Evolutionary conservation across 2,329 filamentous ascomycete species (phyloP).

Genomic region (Sclerotinia nivalis): DNA sequence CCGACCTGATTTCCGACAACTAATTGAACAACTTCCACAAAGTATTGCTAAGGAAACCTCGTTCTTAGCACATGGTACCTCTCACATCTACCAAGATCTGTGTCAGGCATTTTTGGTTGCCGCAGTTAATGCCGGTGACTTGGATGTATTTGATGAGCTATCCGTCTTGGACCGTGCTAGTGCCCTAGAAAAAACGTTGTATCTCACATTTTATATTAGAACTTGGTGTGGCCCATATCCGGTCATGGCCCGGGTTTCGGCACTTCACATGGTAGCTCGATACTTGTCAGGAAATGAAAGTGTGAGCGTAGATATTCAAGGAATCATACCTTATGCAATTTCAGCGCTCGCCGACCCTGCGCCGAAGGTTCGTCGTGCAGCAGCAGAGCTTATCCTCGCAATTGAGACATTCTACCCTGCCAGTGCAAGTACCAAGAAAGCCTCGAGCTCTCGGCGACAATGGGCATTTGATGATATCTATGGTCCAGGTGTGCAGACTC

Average conservation of each 20-base stretch:
- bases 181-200: constrained; percentile 63
- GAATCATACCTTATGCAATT: constrained; percentile 78
- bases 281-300: constrained; percentile 55
- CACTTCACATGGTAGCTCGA: constrained; percentile 64
- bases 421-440: constrained; percentile 45
- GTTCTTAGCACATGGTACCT: constrained; percentile 54
- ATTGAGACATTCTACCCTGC: constrained; percentile 53
- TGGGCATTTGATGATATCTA: constrained; percentile 71
- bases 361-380: constrained; percentile 72
- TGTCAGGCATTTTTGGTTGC: constrained; percentile 59
- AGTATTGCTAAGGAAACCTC: constrained; percentile 47
- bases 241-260: constrained; percentile 65
- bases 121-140: constrained; percentile 48
- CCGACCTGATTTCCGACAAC: constrained; percentile 39
- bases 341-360: constrained; percentile 74
- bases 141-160: constrained; percentile 47
- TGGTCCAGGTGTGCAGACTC: constrained; percentile 51
- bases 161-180: constrained; percentile 55
- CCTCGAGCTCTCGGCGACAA: constrained; percentile 41
- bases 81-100: constrained; percentile 58
- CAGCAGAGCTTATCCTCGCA: constrained; percentile 64
- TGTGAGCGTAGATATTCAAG: constrained; percentile 67
- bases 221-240: constrained; percentile 74
- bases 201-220: constrained; percentile 72
- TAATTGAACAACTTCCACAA: constrained; percentile 38